phyloP scores from a whole-genome alignment of 805 yeast species.

The Vanderwaltozyma verrucispora region DNA sequence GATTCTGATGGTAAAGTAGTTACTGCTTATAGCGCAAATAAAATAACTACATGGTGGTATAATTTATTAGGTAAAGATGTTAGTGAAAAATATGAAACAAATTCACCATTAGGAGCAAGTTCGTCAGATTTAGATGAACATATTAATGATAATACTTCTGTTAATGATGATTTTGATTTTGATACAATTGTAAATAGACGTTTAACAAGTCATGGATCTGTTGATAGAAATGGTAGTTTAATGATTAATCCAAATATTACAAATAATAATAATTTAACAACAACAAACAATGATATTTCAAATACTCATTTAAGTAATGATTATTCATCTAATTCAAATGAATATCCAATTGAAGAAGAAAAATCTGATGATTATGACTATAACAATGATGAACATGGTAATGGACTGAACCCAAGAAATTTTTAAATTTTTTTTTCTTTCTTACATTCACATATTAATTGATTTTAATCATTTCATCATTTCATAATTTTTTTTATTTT shows the following conservation, averaged over 20 bases:
- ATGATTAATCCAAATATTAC: slow-evolving; percentile 1
- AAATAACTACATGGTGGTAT: slow-evolving; percentile 24
- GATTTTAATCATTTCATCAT: no score
- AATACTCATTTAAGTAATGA: slow-evolving; percentile 1
- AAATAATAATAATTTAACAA: not conserved
- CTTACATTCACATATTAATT: no score
- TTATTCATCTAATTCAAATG: slow-evolving; percentile 1
- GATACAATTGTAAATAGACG: slow-evolving; percentile 1
- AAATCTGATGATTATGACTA: slow-evolving; percentile 5
- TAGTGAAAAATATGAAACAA: slow-evolving; percentile 19
- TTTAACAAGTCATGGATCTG: not conserved
- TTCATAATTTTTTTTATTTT: no score
- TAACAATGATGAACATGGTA: slow-evolving; percentile 8
- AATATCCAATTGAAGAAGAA: not conserved
- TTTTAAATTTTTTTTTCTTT: no score
- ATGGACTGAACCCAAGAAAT: slow-evolving; percentile 11
- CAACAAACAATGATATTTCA: slow-evolving; percentile 1
- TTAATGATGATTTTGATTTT: not conserved
- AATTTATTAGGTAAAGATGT: slow-evolving; percentile 20
- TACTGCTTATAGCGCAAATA: slow-evolving; percentile 26
- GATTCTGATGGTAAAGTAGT: slow-evolving; percentile 31
- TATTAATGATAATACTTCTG: not conserved
- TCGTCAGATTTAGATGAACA: slow-evolving; percentile 2
- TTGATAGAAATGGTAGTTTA: slow-evolving; percentile 2
- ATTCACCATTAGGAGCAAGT: slow-evolving; percentile 16